Conservation (phyloP, 192 early-diverging fungal genomes). For the Jimgerdemannia flammicorona region DNA sequence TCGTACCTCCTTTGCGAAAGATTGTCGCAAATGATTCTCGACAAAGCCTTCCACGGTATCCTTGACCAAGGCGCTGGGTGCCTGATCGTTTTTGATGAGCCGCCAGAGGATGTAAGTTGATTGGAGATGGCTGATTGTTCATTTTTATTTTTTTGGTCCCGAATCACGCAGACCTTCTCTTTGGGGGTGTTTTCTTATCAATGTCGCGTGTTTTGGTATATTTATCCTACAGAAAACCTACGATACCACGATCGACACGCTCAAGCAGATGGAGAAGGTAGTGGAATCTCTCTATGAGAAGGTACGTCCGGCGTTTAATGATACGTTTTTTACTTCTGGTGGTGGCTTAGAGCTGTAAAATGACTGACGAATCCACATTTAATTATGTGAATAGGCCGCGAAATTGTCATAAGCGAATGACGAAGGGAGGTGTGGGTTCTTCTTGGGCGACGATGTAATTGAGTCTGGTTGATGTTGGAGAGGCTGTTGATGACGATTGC, state of each 20-base stretch:
- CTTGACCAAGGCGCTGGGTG: conserved; percentile 97
- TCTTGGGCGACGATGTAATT: neutral
- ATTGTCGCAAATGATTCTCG: conserved; percentile 98
- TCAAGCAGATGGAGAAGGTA: conserved; percentile 95
- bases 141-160: conserved; percentile 1
- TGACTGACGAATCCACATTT: neutral
- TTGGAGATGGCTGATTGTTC: neutral
- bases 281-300: conserved; percentile 95
- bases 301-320: conserved; percentile 30
- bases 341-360: neutral
- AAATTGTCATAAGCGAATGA: neutral
- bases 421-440: neutral
- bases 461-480: neutral
- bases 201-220: conserved; percentile 3
- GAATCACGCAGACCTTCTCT: neutral
- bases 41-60: conserved; percentile 93
- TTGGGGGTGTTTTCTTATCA: neutral
- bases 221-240: conserved; percentile 70
- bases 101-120: conserved; percentile 69
- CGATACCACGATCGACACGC: conserved; percentile 87
- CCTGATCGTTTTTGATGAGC: conserved; percentile 92
- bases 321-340: neutral
- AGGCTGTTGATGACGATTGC: too few species aligned
- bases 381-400: neutral
- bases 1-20: neutral